phyloP scores from a whole-genome alignment of 345 rosid genomes.

The Arabis alpina region DNA sequence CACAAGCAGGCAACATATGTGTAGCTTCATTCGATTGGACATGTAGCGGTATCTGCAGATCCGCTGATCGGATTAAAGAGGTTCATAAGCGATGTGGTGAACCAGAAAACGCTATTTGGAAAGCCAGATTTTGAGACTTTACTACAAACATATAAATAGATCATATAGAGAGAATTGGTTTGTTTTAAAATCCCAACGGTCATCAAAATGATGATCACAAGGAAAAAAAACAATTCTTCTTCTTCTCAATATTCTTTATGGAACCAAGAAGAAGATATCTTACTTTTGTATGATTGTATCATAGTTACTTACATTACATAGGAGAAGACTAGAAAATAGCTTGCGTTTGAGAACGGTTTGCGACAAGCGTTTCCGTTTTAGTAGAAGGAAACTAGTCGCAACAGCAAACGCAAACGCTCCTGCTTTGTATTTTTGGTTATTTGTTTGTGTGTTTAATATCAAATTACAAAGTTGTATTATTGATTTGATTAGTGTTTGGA shows the following conservation, averaged over 20 bases:
- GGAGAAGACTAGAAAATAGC: conserved; percentile 24
- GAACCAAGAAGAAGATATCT: conserved; percentile 27
- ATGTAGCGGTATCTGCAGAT: conserved; percentile 76
- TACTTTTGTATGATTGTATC: conserved; percentile 31
- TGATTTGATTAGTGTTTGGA: conserved; percentile 12
- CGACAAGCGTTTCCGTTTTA: conserved; percentile 31
- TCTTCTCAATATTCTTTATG: conserved; percentile 10
- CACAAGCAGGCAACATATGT: conserved; percentile 79
- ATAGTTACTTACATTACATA: conserved; percentile 40
- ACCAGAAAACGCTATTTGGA: conserved; percentile 84
- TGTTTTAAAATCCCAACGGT: conserved; percentile 4
- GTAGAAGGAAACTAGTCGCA: conserved; percentile 30
- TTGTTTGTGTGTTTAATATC: neutral
- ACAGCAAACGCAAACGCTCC: conserved; percentile 11
- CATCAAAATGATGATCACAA: conserved; percentile 35
- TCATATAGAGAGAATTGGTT: conserved; percentile 5
- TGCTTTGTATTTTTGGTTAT: neutral
- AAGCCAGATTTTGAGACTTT: conserved; percentile 65
- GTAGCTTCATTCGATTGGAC: conserved; percentile 87
- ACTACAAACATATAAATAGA: conserved; percentile 27
- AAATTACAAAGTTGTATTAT: neutral
- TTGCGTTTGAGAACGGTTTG: conserved; percentile 30
- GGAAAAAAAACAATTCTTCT: conserved; percentile 19
- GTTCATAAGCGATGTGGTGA: conserved; percentile 79
- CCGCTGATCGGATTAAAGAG: conserved; percentile 71